Evolutionary conservation across 495 filamentous ascomycete genomes (phyloP), one percentile per base, ranked within the genome.

Genomic region (Trypethelium eluteriae): DNA sequence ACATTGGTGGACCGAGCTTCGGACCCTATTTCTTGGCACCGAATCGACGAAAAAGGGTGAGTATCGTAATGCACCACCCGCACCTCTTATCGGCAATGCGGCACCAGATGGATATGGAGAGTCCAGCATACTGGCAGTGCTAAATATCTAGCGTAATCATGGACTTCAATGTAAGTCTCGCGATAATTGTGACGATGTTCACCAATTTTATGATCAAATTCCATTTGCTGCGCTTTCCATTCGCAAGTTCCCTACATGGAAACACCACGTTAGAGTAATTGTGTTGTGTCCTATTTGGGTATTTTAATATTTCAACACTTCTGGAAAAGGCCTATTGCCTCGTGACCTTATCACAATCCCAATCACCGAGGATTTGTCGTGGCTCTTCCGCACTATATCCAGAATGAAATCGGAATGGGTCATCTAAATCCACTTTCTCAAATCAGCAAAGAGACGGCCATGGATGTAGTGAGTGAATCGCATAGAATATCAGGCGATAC

Each of bases 51-150:
- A 41, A 63, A 63, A 16, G 7, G 12, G 6, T 11, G 14, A 39
- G 5, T 14, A 12, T 32, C 5, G 16, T 14, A 32, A 5, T 3
- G 41, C 14, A 12, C 11, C 6, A 36, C 53, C 53, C 32, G 53
- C 53, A 35, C 53, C 36, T 36, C 53, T 35, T 59, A 59, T 59
- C 53, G 53, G 53, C 53, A 35, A 59, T 36, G 25, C 53, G 53
- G 53, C 53, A 59, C 53, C 34, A 36, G 10, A 14, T 59, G 7
- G 18, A 59, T 59, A 59, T 59, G 36, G 25, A n/a, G 36, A 35
- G 11, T 32, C 36, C 53, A 59, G 36, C 53, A 36, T 59, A 7
- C 9, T 10, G 4, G 18, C 32, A 10, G 53, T 36, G 18, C 34
- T 7, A 6, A 18, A 18, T 59, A 5, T 10, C 53, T 7, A 34